Conservation (phyloP, 768 basidiomycete species). For the Strobilomyces confusus region DNA sequence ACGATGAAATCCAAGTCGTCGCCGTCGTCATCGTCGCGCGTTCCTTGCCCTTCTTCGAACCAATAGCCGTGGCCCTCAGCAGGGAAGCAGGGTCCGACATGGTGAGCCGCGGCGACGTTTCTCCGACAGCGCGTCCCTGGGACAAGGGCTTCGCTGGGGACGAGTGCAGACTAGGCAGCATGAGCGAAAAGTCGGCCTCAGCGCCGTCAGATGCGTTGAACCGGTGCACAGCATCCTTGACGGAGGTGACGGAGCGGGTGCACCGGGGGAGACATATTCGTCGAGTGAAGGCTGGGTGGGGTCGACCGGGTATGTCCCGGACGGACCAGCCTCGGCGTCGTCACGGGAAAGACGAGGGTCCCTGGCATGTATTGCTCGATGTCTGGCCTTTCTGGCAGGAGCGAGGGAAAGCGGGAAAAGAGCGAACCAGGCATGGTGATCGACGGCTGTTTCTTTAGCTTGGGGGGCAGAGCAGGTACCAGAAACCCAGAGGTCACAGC, state of each 20-base stretch:
- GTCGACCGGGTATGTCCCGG: no score
- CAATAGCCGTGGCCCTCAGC: neutral
- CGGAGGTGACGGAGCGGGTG: constrained; percentile 36
- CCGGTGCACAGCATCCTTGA: constrained; percentile 45
- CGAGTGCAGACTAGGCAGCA: constrained; percentile 41
- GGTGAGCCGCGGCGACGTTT: constrained; percentile 6
- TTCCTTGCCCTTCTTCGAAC: constrained; percentile 43
- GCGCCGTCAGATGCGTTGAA: constrained; percentile 41
- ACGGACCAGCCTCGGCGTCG: constrained; percentile 6
- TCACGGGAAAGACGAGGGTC: neutral
- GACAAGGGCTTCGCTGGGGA: constrained; percentile 31
- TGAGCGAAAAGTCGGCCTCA: constrained; percentile 50
- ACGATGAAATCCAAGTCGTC: constrained; percentile 29
- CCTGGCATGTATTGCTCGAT: neutral
- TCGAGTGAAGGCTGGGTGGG: constrained; percentile 7
- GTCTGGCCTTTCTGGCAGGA: constrained; percentile 32
- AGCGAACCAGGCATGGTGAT: constrained; percentile 77
- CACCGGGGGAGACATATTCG: constrained; percentile 29
- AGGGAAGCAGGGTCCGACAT: neutral
- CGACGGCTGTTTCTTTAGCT: constrained; percentile 34
- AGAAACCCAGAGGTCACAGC: constrained; percentile 9
- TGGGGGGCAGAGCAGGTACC: constrained; percentile 31
- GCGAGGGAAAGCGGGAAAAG: constrained; percentile 69
- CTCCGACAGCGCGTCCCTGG: constrained; percentile 24
- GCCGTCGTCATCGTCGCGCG: constrained; percentile 31